These are phyloP conservation scores for Vachellia pachyceras DNA, from an alignment of 306 rosid genomes.

Conservation along the genomic window DNA sequence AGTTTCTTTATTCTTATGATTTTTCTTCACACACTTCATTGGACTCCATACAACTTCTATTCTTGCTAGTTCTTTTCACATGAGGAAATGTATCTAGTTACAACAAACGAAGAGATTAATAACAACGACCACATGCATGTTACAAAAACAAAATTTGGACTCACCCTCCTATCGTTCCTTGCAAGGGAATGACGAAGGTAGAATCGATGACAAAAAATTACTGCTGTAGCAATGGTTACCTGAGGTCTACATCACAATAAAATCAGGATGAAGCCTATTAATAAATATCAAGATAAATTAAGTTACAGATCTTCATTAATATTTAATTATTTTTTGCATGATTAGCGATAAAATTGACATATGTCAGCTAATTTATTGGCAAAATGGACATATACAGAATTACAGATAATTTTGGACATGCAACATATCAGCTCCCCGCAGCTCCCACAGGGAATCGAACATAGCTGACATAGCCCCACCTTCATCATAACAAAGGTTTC, in stretches of 20 bases:
- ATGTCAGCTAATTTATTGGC: no score
- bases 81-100: neutral
- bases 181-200: slow-evolving; percentile 95
- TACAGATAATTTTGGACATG: slow-evolving; percentile 29
- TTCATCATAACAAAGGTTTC: neutral
- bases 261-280: neutral
- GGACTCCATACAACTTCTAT: neutral
- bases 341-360: slow-evolving; percentile 2
- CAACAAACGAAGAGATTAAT: no score
- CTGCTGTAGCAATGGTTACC: slow-evolving; percentile 96
- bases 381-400: slow-evolving; percentile 19
- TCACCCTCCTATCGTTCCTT: slow-evolving; percentile 96
- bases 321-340: slow-evolving; percentile 8
- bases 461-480: slow-evolving; percentile 21
- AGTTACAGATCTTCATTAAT: neutral
- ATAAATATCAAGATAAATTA: slow-evolving; percentile 30
- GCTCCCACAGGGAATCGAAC: slow-evolving; percentile 13
- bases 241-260: slow-evolving; percentile 81
- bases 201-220: slow-evolving; percentile 94
- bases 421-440: neutral
- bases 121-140: slow-evolving; percentile 5
- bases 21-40: neutral
- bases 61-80: neutral
- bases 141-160: slow-evolving; percentile 39
- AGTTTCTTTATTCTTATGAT: neutral